A percentile compares a stretch with the other conserved stretches of the same genome.
Evolutionary conservation across 805 yeast species (phyloP).

Genomic region (Lipomyces starkeyi): DNA sequence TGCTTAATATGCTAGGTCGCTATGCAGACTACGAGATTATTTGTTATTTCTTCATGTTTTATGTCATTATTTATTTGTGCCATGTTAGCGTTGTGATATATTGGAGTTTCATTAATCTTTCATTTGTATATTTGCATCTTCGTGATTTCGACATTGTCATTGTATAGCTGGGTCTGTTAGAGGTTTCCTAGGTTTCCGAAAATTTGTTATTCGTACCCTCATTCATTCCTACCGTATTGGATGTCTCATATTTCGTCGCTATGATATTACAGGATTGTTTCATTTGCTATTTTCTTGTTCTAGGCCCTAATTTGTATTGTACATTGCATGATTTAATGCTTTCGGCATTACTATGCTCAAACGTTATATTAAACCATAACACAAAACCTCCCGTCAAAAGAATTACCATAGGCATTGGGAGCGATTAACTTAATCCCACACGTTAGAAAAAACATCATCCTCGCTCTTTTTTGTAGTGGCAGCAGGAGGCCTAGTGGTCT

Average conservation of each 20-base stretch:
- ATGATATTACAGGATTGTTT: not conserved
- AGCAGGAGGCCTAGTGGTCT: constrained; percentile 23
- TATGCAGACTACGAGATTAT: not conserved
- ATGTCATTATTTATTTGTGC: not conserved
- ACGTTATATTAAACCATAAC: not conserved
- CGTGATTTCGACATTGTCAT: not conserved
- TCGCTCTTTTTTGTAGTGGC: constrained; percentile 38
- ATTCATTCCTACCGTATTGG: not conserved
- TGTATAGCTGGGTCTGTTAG: not conserved
- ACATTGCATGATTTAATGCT: not conserved
- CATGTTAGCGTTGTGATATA: not conserved
- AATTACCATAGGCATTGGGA: not conserved
- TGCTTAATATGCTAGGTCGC: not conserved
- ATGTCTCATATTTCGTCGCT: not conserved
- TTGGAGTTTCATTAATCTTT: not conserved
- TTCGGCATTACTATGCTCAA: not conserved
- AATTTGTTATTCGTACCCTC: not conserved
- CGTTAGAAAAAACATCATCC: constrained; percentile 48
- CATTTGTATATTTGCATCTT: not conserved
- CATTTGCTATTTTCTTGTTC: not conserved
- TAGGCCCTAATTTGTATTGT: not conserved
- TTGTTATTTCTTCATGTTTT: constrained; percentile 1
- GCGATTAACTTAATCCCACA: constrained; percentile 44
- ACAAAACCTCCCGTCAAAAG: not conserved
- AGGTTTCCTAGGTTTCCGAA: not conserved